Evolutionary conservation across 1,284 basidiomycete genomes (phyloP).

Genomic region (Papiliotrema laurentii): DNA sequence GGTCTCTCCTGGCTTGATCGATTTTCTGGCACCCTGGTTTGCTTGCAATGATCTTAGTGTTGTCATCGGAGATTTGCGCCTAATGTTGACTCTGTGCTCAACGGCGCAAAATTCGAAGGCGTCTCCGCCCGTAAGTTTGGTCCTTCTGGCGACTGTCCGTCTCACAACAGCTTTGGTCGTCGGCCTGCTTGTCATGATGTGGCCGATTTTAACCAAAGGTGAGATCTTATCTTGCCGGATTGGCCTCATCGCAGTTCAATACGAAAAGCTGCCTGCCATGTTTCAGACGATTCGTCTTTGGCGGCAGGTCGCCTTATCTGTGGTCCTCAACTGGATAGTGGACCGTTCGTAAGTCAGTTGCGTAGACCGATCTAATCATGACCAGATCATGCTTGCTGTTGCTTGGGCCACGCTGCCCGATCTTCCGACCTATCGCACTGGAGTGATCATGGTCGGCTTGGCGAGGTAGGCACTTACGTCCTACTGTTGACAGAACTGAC

Average conservation of each 20-base stretch:
- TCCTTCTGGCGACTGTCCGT: not conserved
- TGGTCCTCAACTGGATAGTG: slow-evolving; percentile 76
- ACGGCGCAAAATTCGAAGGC: slow-evolving; percentile 37
- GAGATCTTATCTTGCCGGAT: not conserved
- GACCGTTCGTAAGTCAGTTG: slow-evolving; percentile 53
- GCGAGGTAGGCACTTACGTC: slow-evolving; percentile 51
- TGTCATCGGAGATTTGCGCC: slow-evolving; percentile 58
- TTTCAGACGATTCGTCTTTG: slow-evolving; percentile 60
- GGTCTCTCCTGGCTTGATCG: slow-evolving; percentile 54
- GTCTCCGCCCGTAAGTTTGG: not conserved
- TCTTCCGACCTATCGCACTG: slow-evolving; percentile 53
- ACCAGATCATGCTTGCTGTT: slow-evolving; percentile 66
- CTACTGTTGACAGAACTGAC: not conserved
- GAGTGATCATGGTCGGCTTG: slow-evolving; percentile 59
- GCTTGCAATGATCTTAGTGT: slow-evolving; percentile 71
- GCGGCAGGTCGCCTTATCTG: slow-evolving; percentile 65
- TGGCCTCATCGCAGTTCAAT: slow-evolving; percentile 54
- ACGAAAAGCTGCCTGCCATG: slow-evolving; percentile 62
- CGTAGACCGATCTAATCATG: not conserved
- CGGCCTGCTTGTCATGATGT: slow-evolving; percentile 84
- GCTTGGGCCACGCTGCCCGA: slow-evolving; percentile 84
- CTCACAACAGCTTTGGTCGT: slow-evolving; percentile 60
- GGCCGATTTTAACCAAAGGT: slow-evolving; percentile 61
- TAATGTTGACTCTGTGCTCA: slow-evolving; percentile 24
- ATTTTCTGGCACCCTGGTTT: slow-evolving; percentile 69